Base-by-base conservation (phyloP, 371 early-diverging fungal genomes). In the Cladochytrium tenue region DNA sequence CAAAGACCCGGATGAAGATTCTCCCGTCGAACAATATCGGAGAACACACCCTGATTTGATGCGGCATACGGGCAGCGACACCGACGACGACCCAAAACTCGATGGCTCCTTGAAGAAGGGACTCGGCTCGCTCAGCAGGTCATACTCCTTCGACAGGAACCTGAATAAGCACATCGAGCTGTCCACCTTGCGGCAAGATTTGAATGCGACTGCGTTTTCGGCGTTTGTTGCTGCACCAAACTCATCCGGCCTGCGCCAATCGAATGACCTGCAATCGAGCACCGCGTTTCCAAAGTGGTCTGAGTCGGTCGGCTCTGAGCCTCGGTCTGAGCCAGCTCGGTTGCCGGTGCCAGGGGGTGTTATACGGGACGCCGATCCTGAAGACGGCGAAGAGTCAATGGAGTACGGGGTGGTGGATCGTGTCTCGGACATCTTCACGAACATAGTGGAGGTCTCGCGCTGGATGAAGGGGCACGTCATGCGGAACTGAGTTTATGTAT, bases 1-100 rank as follows among this genome's bases (percentile, higher is more conserved):
- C 28, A 32, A 53, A 36, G 32, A 27, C 25, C 28, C 34, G 23
- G 60, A 59, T 17, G 64, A 64, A 20, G 64, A 64, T 26, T 43
- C 43, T 43, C 20, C 7, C 20, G 13, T 13, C 13, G 20, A 7
- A 13, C 43, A 43, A 43, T 20, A 7, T 13, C n/a, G n/a, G n/a
- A n/a, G n/a, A n/a, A n/a, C n/a, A n/a, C n/a, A n/a, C n/a, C n/a
- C n/a, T n/a, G n/a, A n/a, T n/a, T n/a, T n/a, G n/a, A n/a, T n/a
- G n/a, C n/a, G n/a, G n/a, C 43, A 43, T 43, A 7, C 13, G 13
- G 7, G 7, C 43, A 43, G 20, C 43, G 7, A 7, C 13, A 7
- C 20, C 43, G 43, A 43, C 43, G 43, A 43, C 20, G 43, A 43
- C 7, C n/a, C n/a, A n/a, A n/a, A n/a, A n/a, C n/a, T n/a, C n/a